Base-by-base conservation (phyloP, 495 filamentous ascomycete genomes). In the Talaromyces ruber region DNA sequence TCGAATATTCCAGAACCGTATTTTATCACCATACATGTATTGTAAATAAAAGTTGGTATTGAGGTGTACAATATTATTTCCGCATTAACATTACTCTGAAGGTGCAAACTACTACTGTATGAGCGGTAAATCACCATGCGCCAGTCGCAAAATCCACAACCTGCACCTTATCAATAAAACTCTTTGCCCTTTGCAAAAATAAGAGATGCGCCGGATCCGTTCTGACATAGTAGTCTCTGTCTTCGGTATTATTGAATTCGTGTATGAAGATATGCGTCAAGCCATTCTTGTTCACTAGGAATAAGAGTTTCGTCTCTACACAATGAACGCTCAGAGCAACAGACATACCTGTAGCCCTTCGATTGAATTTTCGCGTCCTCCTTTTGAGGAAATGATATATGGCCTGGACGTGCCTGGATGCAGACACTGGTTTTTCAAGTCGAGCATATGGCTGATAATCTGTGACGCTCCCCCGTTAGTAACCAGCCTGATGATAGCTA, bases 261-360 rank as follows among this genome's bases (percentile, higher is more conserved):
- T 80, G 68, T 0, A 88, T 76, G 62, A 89, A 90, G 1, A 70
- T 83, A 65, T 92, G 85, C 3, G 81, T 80, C 45, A 82, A 76
- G 0, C 75, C 82, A n/a, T 71, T 70, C 81, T 87, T 51, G 59
- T 21, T n/a, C 24, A 45, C 4, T 53, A 16, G 43, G 26, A 22
- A 21, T 30, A 22, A 52, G 57, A n/a, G 26, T 43, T 32, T 14
- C 16, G n/a, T 9, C 43, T 47, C 22, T 14, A 25, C 12, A 58
- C 1, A 37, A 37, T 43, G 22, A 21, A 28, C 9, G 9, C n/a
- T 16, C 6, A 8, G 5, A 52, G 18, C 4, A 28, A 24, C 34
- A 25, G 12, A 55, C 52, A 55, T 76, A 88, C 84, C 71, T 85
- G 77, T 26, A 74, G 64, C 0, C 79, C 81, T 65, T 88, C 87